A percentile compares a stretch with the other conserved stretches of the same genome.
Conservation (phyloP, 495 filamentous ascomycete species). For the Penicillium angulare region DNA sequence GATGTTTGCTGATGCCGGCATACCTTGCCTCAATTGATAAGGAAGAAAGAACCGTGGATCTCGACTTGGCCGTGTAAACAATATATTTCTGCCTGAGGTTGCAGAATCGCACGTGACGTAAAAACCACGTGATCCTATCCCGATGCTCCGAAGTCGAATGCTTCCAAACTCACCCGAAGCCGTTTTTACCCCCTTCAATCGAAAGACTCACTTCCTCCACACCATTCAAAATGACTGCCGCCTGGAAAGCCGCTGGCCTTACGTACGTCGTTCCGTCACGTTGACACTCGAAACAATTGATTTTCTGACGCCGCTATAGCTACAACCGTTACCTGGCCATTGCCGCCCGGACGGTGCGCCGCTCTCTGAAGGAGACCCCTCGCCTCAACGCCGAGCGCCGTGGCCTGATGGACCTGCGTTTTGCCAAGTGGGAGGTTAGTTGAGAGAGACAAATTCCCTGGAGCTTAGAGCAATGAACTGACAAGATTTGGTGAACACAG, state of each 20-base stretch:
- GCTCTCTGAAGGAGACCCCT: slow-evolving; percentile 91
- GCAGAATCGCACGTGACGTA: slow-evolving; percentile 11
- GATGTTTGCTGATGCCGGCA: no score
- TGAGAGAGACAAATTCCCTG: slow-evolving; percentile 6
- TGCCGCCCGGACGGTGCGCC: slow-evolving; percentile 61
- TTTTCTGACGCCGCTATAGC: slow-evolving; percentile 37
- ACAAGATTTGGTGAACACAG: slow-evolving; percentile 54
- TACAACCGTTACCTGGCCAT: slow-evolving; percentile 57
- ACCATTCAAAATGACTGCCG: slow-evolving; percentile 84
- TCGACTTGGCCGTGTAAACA: no score
- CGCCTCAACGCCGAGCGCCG: slow-evolving; percentile 83
- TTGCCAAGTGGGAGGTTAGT: slow-evolving; percentile 91
- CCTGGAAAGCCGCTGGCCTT: slow-evolving; percentile 97
- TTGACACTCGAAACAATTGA: slow-evolving; percentile 3
- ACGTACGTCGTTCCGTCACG: slow-evolving; percentile 60
- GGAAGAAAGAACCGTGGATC: no score
- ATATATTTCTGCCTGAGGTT: not conserved
- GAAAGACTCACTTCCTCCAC: slow-evolving; percentile 22
- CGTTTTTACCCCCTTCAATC: slow-evolving; percentile 33
- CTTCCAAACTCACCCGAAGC: slow-evolving; percentile 35
- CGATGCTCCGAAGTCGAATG: slow-evolving; percentile 44
- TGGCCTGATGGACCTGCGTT: slow-evolving; percentile 85
- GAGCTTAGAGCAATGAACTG: slow-evolving; percentile 14
- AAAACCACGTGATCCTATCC: slow-evolving; percentile 38
- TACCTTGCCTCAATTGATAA: no score